Base-by-base conservation (phyloP, 2,329 filamentous ascomycete species). In the Xylariaceae sp. region DNA sequence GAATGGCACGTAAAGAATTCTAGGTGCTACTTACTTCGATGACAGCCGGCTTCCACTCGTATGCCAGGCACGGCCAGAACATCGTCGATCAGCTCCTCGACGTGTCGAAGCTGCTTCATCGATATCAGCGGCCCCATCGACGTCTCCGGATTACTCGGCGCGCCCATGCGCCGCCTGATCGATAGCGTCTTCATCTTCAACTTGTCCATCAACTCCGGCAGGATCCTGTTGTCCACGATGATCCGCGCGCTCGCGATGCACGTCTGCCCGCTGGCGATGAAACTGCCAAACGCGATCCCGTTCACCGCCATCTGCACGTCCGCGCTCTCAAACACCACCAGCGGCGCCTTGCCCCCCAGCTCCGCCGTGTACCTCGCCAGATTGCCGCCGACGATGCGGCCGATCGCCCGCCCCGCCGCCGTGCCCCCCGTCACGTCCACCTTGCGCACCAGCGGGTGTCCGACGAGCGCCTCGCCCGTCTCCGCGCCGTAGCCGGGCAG, bases 381-480 rank as follows among this genome's bases (percentile, higher is more conserved):
- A 72, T 90, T 90, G 60, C 79, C 81, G 42, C 84, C 82, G 21
- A 83, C 86, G 41, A 88, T 80, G 43, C 84, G 79, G 60, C 89
- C 87, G 65, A 91, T 89, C 37, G 83, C 81, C 54, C 85, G 79
- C 4, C 88, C 89, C 18, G 88, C 85, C n/a, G 77, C 75, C 20
- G 88, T 91, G n/a, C 87, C 88, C 43, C 89, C 89, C 40, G 89
- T 91, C 65, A 92, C 86, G 63, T 89, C 88, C 54, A 91, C 82
- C 76, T 91, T 91, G 72, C 83, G 75, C 2, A 82, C 73, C 2
- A 79, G 70, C 1, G 71, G 71, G 53, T 82, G 87, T 23, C 81
- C 71, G 12, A 80, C 81, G 3, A 86, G 76, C 0, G 77, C 76
- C n/a, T 73, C 75, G 9, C 82, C 83, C 0, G 83, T 86, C 1